Percentiles rank a stretch among this genome's conserved stretches.
phyloP scores from a whole-genome alignment of 1,284 basidiomycete genomes.

The Microbotryum violaceum region DNA sequence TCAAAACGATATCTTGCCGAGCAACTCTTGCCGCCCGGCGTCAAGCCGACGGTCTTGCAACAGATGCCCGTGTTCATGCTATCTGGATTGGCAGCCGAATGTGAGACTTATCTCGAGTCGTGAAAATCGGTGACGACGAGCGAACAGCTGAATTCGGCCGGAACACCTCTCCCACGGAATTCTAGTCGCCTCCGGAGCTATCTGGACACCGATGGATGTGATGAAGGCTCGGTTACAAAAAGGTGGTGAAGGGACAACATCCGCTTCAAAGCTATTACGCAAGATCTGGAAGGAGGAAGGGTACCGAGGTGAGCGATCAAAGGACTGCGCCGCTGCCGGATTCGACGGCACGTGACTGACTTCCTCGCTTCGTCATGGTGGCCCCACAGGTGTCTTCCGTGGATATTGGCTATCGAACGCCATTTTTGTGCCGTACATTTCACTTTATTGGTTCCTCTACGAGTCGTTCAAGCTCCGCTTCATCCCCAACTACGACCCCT shows the following conservation, averaged over 20 bases:
- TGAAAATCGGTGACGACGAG: neutral
- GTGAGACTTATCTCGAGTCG: slow-evolving; percentile 12
- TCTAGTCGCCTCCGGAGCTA: slow-evolving; percentile 31
- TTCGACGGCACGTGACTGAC: slow-evolving; percentile 3
- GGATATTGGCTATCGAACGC: slow-evolving; percentile 23
- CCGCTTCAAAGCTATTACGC: slow-evolving; percentile 21
- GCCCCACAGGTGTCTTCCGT: slow-evolving; percentile 16
- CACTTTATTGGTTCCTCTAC: slow-evolving; percentile 22
- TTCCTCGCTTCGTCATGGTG: slow-evolving; percentile 11
- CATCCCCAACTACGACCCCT: slow-evolving; percentile 30
- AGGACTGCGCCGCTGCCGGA: too few species aligned
- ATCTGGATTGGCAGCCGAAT: slow-evolving; percentile 29
- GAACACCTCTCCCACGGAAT: too few species aligned
- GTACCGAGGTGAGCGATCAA: neutral
- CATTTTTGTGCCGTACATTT: slow-evolving; percentile 7
- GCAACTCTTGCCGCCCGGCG: slow-evolving; percentile 17
- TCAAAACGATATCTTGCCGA: slow-evolving; percentile 28
- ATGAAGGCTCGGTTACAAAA: slow-evolving; percentile 27
- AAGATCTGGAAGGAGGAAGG: slow-evolving; percentile 33
- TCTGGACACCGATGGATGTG: slow-evolving; percentile 36
- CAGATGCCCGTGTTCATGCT: slow-evolving; percentile 33
- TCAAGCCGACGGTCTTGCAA: slow-evolving; percentile 24
- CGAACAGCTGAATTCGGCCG: too few species aligned
- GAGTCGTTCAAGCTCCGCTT: slow-evolving; percentile 33
- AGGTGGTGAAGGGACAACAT: slow-evolving; percentile 30